Evolutionary conservation across 805 yeast species (phyloP), one percentile per base, ranked within the genome.

Genomic region (Candida koratica): DNA sequence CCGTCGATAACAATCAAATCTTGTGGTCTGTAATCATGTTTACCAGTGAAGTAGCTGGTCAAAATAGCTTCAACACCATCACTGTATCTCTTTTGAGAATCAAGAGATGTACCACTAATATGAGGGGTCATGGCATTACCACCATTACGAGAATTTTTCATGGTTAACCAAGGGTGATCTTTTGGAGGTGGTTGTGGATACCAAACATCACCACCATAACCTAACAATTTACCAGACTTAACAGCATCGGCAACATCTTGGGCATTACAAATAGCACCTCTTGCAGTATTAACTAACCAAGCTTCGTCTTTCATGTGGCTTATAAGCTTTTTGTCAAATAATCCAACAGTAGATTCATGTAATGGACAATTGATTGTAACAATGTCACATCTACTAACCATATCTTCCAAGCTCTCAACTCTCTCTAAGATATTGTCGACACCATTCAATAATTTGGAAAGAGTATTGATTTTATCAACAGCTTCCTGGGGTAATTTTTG

Each of bases 71-170:
- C 73, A 25, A 79, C 79, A 34, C 94, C 94, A 17, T 60, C 61
- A 12, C 90, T 77, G 50, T 84, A 84, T 52, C 93, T 71, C 26
- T 67, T 65, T 64, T 84, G 93, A 24, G 94, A 90, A 57, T 84
- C 90, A 47, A 84, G 64, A 28, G 86, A 78, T 17, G 90, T 79
- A 43, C 94, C 93, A 36, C 85, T 77, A 48, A 79, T 75, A 55
- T 83, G 93, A 14, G 89, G 88, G 34, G 87, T 81, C 90, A 84
- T 82, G 36, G 89, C 90, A 50, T 84, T 84, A 46, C 90, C 90
- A 24, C 76, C 84, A 41, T 81, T 82, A 46, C 69, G 73, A 51
- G 73, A 64, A 73, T 81, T 81, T 32, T 64, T 54, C 78, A 82
- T 73, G 8, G 67, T 37, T 69, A 87, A 71, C 93, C 93, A 84